These are phyloP conservation scores for Heterobasidion irregulare DNA, from an alignment of 1,284 basidiomycete genomes.

Conservation along the genomic window DNA sequence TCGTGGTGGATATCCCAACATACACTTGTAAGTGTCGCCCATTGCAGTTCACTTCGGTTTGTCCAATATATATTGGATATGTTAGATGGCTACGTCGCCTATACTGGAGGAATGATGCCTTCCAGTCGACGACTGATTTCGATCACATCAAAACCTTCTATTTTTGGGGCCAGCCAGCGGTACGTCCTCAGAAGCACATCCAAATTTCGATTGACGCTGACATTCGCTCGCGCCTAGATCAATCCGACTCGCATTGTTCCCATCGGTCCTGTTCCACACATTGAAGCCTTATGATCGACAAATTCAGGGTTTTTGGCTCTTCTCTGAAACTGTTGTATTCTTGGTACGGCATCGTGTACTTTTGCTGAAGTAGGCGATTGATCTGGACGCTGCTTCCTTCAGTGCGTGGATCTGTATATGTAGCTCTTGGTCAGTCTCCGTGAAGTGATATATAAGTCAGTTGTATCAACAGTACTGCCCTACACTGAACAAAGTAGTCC, in stretches of 20 bases:
- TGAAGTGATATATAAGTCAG: too few relatives aligned
- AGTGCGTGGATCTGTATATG: too few relatives aligned
- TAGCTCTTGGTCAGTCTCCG: too few relatives aligned
- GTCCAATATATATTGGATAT: background rate
- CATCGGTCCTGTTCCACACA: slow-evolving; percentile 61
- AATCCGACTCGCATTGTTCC: slow-evolving; percentile 65
- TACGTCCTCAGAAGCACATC: slow-evolving; percentile 20
- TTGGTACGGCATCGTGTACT: too few relatives aligned
- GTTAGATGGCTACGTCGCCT: slow-evolving; percentile 77
- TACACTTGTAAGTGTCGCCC: slow-evolving; percentile 47
- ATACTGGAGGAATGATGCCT: slow-evolving; percentile 88
- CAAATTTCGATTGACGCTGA: background rate
- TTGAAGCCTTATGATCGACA: slow-evolving; percentile 42
- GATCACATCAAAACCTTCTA: slow-evolving; percentile 85
- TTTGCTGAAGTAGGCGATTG: too few relatives aligned
- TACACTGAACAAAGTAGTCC: too few relatives aligned
- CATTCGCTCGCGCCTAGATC: slow-evolving; percentile 26
- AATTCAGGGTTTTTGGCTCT: too few relatives aligned
- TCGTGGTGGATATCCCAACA: slow-evolving; percentile 72
- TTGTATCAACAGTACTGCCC: too few relatives aligned
- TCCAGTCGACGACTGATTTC: slow-evolving; percentile 86
- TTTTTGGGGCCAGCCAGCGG: slow-evolving; percentile 61
- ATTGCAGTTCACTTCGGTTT: too few relatives aligned
- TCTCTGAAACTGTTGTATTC: too few relatives aligned
- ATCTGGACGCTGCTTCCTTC: too few relatives aligned